phyloP scores from a whole-genome alignment of 495 filamentous ascomycete genomes.

The Penicillium mononematosum region DNA sequence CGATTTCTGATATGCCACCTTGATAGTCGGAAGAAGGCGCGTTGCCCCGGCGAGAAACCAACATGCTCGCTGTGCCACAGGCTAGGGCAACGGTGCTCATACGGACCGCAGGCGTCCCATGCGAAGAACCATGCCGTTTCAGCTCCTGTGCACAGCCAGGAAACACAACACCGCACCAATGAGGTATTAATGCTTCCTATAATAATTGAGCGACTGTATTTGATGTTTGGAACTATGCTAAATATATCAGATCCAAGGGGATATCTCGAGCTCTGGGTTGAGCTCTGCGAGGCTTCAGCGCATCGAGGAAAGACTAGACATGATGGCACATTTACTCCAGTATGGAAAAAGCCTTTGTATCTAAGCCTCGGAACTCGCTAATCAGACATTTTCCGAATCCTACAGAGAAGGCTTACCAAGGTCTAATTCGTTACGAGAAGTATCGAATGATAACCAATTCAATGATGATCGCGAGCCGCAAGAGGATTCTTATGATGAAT shows the following conservation, averaged over 20 bases:
- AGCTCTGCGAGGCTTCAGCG: conserved; percentile 18
- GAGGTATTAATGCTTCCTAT: neutral
- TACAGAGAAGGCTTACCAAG: conserved; percentile 13
- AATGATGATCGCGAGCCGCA: neutral
- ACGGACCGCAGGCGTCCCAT: conserved; percentile 21
- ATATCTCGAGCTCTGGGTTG: conserved; percentile 1
- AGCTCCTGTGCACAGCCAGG: neutral
- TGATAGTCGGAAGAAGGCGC: conserved; percentile 39
- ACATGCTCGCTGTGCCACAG: conserved; percentile 38
- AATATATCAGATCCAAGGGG: neutral
- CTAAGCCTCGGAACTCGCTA: neutral
- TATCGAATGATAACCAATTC: neutral
- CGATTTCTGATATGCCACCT: neutral
- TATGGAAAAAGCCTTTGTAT: conserved; percentile 2
- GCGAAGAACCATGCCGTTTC: neutral
- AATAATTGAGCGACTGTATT: neutral
- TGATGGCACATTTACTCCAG: conserved; percentile 25
- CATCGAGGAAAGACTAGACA: conserved; percentile 28
- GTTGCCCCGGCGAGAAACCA: conserved; percentile 43
- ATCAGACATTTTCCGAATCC: neutral
- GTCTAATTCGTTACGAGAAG: neutral
- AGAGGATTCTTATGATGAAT: neutral
- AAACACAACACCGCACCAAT: neutral
- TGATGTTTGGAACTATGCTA: neutral
- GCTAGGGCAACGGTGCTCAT: conserved; percentile 36